Evolutionary conservation across 2,329 filamentous ascomycete genomes (phyloP).

Genomic region (Chaetomiaceae sp.): DNA sequence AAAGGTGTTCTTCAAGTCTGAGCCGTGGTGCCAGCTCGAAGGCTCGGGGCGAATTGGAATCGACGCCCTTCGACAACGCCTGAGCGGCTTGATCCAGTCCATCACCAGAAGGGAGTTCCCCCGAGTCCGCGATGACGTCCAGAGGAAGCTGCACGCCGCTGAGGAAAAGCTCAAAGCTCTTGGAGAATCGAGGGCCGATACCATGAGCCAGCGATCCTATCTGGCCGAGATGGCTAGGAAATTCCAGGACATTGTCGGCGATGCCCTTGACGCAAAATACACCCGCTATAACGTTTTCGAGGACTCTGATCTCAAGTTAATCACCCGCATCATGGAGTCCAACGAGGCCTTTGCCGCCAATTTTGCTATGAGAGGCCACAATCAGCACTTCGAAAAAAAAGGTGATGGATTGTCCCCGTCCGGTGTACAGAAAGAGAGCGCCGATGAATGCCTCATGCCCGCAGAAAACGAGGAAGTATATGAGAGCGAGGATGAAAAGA

Average conservation of each 20-base stretch:
- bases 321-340: conserved; percentile 33
- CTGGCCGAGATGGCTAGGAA: conserved; percentile 23
- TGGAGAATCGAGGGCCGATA: conserved; percentile 18
- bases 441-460: background rate
- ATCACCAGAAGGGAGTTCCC: conserved; percentile 33
- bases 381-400: background rate
- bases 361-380: background rate
- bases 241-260: conserved; percentile 26
- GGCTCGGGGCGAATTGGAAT: background rate
- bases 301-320: conserved; percentile 27
- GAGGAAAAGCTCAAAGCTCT: conserved; percentile 24
- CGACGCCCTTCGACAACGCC: conserved; percentile 7
- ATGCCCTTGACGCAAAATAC: conserved; percentile 28
- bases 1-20: conserved; percentile 31
- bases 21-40: conserved; percentile 30
- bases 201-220: conserved; percentile 30
- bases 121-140: conserved; percentile 22
- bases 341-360: conserved; percentile 27
- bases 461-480: background rate
- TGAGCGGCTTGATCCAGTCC: conserved; percentile 32
- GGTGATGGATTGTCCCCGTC: background rate
- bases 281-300: conserved; percentile 32
- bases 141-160: background rate
- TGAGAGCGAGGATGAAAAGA: background rate
- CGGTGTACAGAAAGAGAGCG: background rate